phyloP scores from a whole-genome alignment of 2,329 filamentous ascomycete species.

The Pseudofabraea citricarpa region DNA sequence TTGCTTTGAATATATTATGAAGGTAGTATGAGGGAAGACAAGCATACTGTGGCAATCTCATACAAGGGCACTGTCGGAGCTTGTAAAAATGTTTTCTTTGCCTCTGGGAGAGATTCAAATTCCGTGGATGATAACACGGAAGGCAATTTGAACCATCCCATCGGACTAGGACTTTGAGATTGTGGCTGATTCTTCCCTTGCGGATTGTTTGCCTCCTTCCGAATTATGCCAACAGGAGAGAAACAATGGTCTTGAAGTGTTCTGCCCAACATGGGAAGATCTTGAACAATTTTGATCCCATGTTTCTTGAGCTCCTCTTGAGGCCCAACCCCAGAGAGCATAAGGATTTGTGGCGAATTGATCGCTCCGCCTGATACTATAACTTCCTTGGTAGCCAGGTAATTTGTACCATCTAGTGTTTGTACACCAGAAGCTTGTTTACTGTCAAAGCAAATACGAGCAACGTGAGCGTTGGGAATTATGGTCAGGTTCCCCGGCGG shows the following conservation, averaged over 20 bases:
- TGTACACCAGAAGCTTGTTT: conserved; percentile 40
- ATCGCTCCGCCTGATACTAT: conserved; percentile 38
- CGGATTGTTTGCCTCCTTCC: background rate
- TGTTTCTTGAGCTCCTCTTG: conserved; percentile 28
- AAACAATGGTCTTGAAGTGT: conserved; percentile 37
- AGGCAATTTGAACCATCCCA: background rate
- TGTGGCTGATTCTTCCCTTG: background rate
- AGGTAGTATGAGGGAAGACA: background rate
- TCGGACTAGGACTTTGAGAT: background rate
- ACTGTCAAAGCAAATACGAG: conserved; percentile 39
- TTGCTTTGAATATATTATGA: background rate
- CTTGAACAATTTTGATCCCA: conserved; percentile 30
- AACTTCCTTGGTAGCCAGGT: conserved; percentile 29
- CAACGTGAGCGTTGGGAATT: conserved; percentile 40
- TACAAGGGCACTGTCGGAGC: background rate
- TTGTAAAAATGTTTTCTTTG: background rate
- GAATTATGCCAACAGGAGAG: conserved; percentile 24
- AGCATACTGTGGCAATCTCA: background rate
- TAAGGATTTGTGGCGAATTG: conserved; percentile 37
- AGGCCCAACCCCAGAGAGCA: conserved; percentile 41
- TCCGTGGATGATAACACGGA: background rate
- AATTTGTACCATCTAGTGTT: conserved; percentile 30
- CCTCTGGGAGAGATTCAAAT: background rate
- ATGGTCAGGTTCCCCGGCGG: conserved; percentile 46
- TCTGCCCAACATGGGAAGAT: conserved; percentile 33